Evolutionary conservation across 2,329 filamentous ascomycete genomes (phyloP).

Genomic region (Sporothrix variecibatus): DNA sequence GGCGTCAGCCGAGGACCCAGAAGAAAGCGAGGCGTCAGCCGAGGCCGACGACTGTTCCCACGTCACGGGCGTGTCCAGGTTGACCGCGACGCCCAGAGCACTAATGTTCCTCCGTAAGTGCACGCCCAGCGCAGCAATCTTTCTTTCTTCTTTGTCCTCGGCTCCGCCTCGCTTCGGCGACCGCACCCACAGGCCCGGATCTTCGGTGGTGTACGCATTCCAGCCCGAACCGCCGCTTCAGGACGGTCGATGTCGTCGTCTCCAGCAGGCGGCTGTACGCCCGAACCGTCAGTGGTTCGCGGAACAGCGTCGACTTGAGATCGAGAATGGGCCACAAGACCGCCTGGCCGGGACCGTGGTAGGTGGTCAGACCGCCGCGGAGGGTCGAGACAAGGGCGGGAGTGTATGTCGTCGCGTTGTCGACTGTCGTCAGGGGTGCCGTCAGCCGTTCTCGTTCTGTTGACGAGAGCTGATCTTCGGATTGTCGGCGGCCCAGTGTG

Average conservation of each 20-base stretch:
- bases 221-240: slow-evolving; percentile 60
- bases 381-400: slow-evolving; percentile 70
- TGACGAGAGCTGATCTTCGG: slow-evolving; percentile 45
- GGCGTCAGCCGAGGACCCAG: background rate
- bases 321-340: slow-evolving; percentile 94
- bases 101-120: slow-evolving; percentile 83
- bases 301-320: slow-evolving; percentile 53
- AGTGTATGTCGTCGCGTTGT: slow-evolving; percentile 36
- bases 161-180: slow-evolving; percentile 25
- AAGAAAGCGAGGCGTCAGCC: background rate
- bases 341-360: slow-evolving; percentile 90
- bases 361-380: slow-evolving; percentile 90
- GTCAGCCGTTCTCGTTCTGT: slow-evolving; percentile 50
- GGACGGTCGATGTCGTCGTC: slow-evolving; percentile 67
- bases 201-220: slow-evolving; percentile 63
- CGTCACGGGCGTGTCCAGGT: slow-evolving; percentile 63
- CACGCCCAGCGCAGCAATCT: slow-evolving; percentile 91
- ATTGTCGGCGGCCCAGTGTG: slow-evolving; percentile 84
- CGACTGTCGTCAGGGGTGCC: slow-evolving; percentile 42
- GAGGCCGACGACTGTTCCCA: background rate
- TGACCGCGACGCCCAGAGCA: slow-evolving; percentile 80
- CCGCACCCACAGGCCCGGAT: slow-evolving; percentile 82
- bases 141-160: slow-evolving; percentile 50
- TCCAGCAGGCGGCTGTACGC: slow-evolving; percentile 81
- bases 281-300: slow-evolving; percentile 61